Evolutionary conservation across 148 eudicot genomes (phyloP), one percentile per base, ranked within the genome.

Genomic region (Rheum nobile): DNA sequence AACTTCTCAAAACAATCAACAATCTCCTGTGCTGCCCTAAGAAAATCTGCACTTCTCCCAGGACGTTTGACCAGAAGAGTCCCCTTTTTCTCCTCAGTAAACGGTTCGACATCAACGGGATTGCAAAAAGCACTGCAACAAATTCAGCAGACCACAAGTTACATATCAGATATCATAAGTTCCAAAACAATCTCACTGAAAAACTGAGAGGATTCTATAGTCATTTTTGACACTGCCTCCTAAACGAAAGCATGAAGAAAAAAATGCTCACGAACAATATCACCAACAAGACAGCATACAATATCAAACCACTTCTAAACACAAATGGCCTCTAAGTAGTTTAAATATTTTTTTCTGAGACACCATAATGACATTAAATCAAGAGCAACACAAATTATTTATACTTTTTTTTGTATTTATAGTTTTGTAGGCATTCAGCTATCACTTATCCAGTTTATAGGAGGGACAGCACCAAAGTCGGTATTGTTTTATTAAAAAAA

Each of bases 91-190:
- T 90, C 97, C 78, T 91, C 99, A 0, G 97, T 90, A 79, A 91
- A 95, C 69, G 87, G 93, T 81, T 95, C 99, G 72, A 95, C 94
- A 86, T 95, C 99, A 73, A 81, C 97, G 80, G 89, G 96, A 79
- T 88, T 91, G 87, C 97, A 91, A 79, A 91, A 91, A 77, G 92
- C 99, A 81, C 99, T 95, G 90, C 75, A 80, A 50, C 43, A 61
- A 34, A 77, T 41, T 43, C 74, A 74, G 82, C 77, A 38, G 46
- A 77, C 82, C 70, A 78, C 54, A 22, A 76, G 55, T 28, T 21
- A 34, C 28, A 32, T n/a, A 31, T 54, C 12, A 34, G 75, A 65
- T 4, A 65, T 65, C 70, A 65, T 32, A 65, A 41, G 70, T 31
- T 65, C 14, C 31, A 3, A 31, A 61, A 32, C n/a, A 65, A 6